These are phyloP conservation scores for Nigrospora osmanthi DNA, from an alignment of 2,329 filamentous ascomycete genomes.

Conservation along the genomic window DNA sequence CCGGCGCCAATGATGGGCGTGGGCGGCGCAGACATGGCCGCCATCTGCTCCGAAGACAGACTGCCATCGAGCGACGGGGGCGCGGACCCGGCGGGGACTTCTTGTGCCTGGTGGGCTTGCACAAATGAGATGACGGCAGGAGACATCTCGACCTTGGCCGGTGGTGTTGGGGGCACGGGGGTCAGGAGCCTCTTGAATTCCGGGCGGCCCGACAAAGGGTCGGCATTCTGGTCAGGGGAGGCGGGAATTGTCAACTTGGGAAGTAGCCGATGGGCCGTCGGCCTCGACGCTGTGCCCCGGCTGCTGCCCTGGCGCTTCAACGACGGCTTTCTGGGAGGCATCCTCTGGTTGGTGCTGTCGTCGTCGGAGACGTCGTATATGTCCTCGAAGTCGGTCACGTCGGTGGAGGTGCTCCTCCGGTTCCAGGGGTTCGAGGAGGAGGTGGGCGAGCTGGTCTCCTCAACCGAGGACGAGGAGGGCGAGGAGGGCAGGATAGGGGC, in stretches of 20 bases:
- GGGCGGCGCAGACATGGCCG: constrained; percentile 72
- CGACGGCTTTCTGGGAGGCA: constrained; percentile 33
- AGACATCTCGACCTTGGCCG: constrained; percentile 65
- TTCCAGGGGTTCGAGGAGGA: constrained; percentile 55
- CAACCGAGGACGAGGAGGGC: constrained; percentile 45
- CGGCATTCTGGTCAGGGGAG: constrained; percentile 22
- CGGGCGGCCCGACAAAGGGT: constrained; percentile 37
- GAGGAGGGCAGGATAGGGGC: constrained; percentile 56
- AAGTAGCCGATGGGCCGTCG: constrained; percentile 28
- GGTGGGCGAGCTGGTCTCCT: constrained; percentile 38
- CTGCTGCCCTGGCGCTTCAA: constrained; percentile 26
- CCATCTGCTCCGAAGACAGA: constrained; percentile 79
- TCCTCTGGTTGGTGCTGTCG: constrained; percentile 51
- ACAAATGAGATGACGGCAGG: constrained; percentile 68
- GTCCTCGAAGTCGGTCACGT: constrained; percentile 72
- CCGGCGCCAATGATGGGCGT: constrained; percentile 65
- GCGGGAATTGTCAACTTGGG: constrained; percentile 47
- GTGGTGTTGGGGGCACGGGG: constrained; percentile 56
- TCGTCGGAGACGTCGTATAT: constrained; percentile 83
- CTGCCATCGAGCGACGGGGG: constrained; percentile 88
- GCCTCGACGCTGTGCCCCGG: constrained; percentile 26
- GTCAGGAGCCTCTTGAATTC: constrained; percentile 42
- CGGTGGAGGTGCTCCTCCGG: constrained; percentile 53
- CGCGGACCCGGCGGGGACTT: constrained; percentile 67
- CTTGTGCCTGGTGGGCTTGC: constrained; percentile 50